Percentiles rank a stretch among this genome's conserved stretches.
These are phyloP conservation scores for Clausena lansium DNA, from an alignment of 345 rosid genomes.

Conservation along the genomic window DNA sequence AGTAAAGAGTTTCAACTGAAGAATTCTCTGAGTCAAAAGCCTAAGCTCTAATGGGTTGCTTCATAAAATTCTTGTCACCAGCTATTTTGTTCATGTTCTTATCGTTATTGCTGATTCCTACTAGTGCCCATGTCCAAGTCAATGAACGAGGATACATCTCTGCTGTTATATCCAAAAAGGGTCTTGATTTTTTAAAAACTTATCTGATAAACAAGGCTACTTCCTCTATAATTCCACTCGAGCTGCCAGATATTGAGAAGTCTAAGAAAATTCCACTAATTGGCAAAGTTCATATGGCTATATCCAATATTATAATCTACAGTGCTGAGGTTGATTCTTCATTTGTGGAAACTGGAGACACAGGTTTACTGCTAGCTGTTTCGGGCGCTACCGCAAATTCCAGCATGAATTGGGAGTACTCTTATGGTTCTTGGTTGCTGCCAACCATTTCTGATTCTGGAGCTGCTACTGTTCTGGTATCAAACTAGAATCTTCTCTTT, in stretches of 20 bases:
- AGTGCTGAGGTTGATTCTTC: conserved; percentile 45
- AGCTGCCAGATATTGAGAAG: conserved; percentile 49
- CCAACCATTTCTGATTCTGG: conserved; percentile 64
- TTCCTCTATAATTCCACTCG: conserved; percentile 61
- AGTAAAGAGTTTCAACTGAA: background rate
- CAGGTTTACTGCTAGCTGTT: conserved; percentile 49
- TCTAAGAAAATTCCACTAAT: conserved; percentile 53
- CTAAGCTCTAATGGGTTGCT: conserved; percentile 19
- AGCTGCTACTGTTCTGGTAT: conserved; percentile 58
- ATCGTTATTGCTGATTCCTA: conserved; percentile 32
- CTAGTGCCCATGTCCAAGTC: conserved; percentile 38
- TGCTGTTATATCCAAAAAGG: conserved; percentile 42
- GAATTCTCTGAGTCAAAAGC: background rate
- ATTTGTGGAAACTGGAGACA: conserved; percentile 42
- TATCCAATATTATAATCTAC: conserved; percentile 48
- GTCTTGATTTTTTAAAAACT: conserved; percentile 65
- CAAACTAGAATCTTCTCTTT: background rate
- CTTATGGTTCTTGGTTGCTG: conserved; percentile 49
- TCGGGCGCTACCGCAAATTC: conserved; percentile 60
- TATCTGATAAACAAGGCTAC: conserved; percentile 48
- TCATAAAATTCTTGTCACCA: conserved; percentile 16
- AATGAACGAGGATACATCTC: conserved; percentile 47
- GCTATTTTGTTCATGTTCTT: conserved; percentile 22
- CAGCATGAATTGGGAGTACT: conserved; percentile 73
- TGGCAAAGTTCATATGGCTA: conserved; percentile 54